Percentiles rank a stretch among this genome's conserved stretches.
Evolutionary conservation across 371 early-diverging fungal species (phyloP).

Genomic region (Parasitella parasitica): DNA sequence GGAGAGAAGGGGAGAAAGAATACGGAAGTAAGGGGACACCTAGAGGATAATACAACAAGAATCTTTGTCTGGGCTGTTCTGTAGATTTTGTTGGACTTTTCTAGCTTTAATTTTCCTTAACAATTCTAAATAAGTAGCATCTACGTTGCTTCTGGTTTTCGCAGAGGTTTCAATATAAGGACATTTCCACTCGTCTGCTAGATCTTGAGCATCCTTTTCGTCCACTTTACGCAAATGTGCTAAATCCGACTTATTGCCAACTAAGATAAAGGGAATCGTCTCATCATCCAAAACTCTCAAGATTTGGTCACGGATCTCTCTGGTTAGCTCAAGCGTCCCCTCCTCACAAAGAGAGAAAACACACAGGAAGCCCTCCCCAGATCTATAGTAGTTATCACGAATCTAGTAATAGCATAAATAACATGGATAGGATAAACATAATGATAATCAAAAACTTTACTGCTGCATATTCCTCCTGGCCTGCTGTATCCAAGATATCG

Average conservation of each 20-base stretch:
- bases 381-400: conserved; percentile 90
- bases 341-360: conserved; percentile 85
- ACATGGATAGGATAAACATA: neutral
- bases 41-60: conserved; percentile 52
- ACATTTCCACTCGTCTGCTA: conserved; percentile 80
- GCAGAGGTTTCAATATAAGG: conserved; percentile 86
- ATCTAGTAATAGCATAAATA: conserved; percentile 49
- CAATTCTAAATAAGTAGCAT: conserved; percentile 74
- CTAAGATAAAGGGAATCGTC: conserved; percentile 78
- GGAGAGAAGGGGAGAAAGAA: neutral
- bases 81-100: conserved; percentile 59
- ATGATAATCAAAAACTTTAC: conserved; percentile 31
- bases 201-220: conserved; percentile 65
- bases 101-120: conserved; percentile 78
- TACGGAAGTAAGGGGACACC: neutral
- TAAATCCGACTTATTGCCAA: conserved; percentile 89
- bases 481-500: conserved; percentile 93
- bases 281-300: conserved; percentile 86
- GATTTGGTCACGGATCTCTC: conserved; percentile 89
- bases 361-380: conserved; percentile 89
- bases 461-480: conserved; percentile 88
- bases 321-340: conserved; percentile 80
- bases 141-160: conserved; percentile 86
- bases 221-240: conserved; percentile 71
- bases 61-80: conserved; percentile 44